Conservation (phyloP, 306 rosid genomes). For the Lablab purpureus region DNA sequence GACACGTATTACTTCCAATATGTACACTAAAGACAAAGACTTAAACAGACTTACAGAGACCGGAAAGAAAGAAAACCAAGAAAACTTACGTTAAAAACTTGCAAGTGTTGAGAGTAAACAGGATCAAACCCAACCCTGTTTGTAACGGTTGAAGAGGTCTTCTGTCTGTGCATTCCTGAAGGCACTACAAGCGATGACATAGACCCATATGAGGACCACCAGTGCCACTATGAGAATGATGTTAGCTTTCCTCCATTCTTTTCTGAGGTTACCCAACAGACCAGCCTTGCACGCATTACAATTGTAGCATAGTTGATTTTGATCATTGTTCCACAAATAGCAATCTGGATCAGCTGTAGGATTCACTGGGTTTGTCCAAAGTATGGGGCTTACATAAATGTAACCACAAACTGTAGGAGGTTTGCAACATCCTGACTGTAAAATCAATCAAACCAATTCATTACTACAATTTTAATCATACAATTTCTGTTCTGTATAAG, state of each 20-base stretch:
- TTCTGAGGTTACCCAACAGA: conserved; percentile 78
- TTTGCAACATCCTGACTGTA: conserved; percentile 95
- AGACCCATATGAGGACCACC: conserved; percentile 78
- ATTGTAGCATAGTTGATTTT: conserved; percentile 75
- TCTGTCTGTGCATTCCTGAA: conserved; percentile 91
- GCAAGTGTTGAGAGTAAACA: conserved; percentile 8
- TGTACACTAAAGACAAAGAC: conserved; percentile 27
- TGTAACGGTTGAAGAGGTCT: conserved; percentile 81
- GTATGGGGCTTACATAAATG: conserved; percentile 74
- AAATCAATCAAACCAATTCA: conserved; percentile 11
- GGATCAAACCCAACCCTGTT: conserved; percentile 77
- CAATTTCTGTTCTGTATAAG: too few relatives aligned
- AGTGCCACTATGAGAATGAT: conserved; percentile 78
- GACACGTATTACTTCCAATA: conserved; percentile 5
- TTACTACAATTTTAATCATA: background rate
- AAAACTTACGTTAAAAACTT: background rate
- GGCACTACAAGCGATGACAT: conserved; percentile 89
- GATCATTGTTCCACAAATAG: conserved; percentile 88
- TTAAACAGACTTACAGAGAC: background rate
- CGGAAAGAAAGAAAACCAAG: background rate
- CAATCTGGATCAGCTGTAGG: conserved; percentile 83
- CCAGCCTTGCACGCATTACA: conserved; percentile 97
- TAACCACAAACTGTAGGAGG: conserved; percentile 84
- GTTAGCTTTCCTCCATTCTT: conserved; percentile 90
- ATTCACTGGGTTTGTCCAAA: conserved; percentile 78